Evolutionary conservation across 768 basidiomycete species (phyloP), one percentile per base, ranked within the genome.

Genomic region (Hericium erinaceus): DNA sequence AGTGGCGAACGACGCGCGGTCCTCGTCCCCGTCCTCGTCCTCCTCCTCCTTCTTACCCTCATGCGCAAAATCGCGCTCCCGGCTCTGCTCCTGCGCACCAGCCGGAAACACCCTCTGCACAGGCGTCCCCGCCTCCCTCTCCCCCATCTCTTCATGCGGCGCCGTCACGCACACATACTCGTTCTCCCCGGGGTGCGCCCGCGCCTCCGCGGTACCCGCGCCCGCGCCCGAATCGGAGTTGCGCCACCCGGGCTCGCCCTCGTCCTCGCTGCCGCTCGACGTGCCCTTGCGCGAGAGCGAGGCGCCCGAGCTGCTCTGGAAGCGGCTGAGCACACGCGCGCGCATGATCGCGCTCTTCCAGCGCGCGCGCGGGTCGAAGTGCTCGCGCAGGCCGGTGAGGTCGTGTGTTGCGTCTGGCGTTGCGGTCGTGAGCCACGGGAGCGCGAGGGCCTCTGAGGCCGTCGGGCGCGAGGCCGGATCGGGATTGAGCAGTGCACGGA

Each of bases 391-490:
- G 11, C 87, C 89, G 11, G 66, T 76, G 44, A 97, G 77, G 64
- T 98, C 92, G 68, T 87, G 80, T 54, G 93, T 88, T 5, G 75
- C 77, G 0, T 83, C 82, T 0, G 85, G 74, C 16, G 76, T 71
- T 65, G 87, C 80, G 0, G 75, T 79, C 15, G 86, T 87, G 39
- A 92, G 72, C 92, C 91, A 94, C 82, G 88, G 64, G 54, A 92
- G 79, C 15, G 74, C 65, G 7, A 86, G 73, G 2, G 93, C 94
- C 60, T 91, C 75, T 1, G 73, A 73, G 0, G 92, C 89, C 0
- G 91, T 89, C 0, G 83, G 85, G 28, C 97, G 82, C 57, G 80
- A 72, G 0, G 69, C 62, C 0, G 94, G 87, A 64, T 95, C 82
- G 0, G 87, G 78, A 54, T 83, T 78, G 7, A 98, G 74, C 24